These are phyloP conservation scores for Starmerella sp. DNA, from an alignment of 805 yeast genomes.

Conservation along the genomic window DNA sequence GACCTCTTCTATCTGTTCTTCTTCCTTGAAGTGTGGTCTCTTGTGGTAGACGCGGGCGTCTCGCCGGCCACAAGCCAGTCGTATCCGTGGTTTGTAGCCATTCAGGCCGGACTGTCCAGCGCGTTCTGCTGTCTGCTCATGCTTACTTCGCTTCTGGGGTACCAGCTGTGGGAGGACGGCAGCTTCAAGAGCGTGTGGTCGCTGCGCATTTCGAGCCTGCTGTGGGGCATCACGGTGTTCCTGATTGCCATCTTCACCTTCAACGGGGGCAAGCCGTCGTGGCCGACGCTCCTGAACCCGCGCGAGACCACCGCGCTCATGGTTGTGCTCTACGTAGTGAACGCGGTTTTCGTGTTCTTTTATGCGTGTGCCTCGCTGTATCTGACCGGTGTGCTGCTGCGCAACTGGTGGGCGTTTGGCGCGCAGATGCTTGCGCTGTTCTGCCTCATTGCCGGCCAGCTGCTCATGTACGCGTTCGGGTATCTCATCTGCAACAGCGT, in stretches of 20 bases:
- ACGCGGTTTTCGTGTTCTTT: slow-evolving; percentile 50
- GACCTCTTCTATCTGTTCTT: slow-evolving; percentile 54
- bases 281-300: slow-evolving; percentile 34
- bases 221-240: slow-evolving; percentile 56
- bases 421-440: slow-evolving; percentile 59
- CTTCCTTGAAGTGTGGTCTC: slow-evolving; percentile 47
- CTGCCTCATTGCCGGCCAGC: slow-evolving; percentile 74
- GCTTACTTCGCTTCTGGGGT: slow-evolving; percentile 67
- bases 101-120: slow-evolving; percentile 65
- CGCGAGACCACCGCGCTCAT: slow-evolving; percentile 58
- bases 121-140: slow-evolving; percentile 60
- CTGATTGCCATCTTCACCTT: slow-evolving; percentile 63
- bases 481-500: slow-evolving; percentile 53
- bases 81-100: slow-evolving; percentile 72
- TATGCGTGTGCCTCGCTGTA: slow-evolving; percentile 60
- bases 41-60: slow-evolving; percentile 86
- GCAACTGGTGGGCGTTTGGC: slow-evolving; percentile 81
- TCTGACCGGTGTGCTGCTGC: slow-evolving; percentile 54
- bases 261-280: slow-evolving; percentile 39
- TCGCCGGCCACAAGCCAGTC: slow-evolving; percentile 70
- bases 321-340: slow-evolving; percentile 56
- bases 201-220: slow-evolving; percentile 40
- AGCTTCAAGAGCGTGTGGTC: slow-evolving; percentile 51
- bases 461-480: slow-evolving; percentile 61
- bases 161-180: slow-evolving; percentile 94